These are phyloP conservation scores for Eudorina sp. DNA, from an alignment of 139 green algal species.

Conservation along the genomic window DNA sequence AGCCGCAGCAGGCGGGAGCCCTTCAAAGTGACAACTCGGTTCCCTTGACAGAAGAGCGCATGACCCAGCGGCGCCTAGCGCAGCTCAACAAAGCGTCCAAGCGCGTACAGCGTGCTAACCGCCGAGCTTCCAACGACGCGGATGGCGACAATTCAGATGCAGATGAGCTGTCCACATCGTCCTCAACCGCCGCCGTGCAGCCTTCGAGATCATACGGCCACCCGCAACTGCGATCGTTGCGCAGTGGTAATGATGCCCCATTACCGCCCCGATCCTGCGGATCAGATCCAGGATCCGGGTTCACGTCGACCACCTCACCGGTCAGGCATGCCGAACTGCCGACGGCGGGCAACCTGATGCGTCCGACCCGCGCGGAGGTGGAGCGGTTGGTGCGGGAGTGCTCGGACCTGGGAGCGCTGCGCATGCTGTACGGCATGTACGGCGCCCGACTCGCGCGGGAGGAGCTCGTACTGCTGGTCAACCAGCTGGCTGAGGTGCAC, in stretches of 20 bases:
- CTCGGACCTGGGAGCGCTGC: constrained; percentile 9
- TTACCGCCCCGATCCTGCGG: too few relatives aligned
- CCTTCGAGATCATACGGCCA: background rate
- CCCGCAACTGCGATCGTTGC: background rate
- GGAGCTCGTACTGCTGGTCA: constrained; percentile 42
- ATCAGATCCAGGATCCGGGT: too few relatives aligned
- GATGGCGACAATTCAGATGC: background rate
- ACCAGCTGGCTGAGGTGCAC: constrained; percentile 24
- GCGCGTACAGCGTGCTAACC: background rate
- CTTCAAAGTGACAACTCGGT: too few relatives aligned
- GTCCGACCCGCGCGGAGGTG: background rate
- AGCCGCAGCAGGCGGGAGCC: too few relatives aligned
- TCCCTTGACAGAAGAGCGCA: background rate
- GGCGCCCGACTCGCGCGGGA: background rate
- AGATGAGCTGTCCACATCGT: background rate
- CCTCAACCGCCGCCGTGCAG: background rate
- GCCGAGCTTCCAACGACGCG: background rate
- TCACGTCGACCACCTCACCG: background rate
- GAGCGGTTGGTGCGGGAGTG: background rate
- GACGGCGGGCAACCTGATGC: background rate
- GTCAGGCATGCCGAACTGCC: background rate
- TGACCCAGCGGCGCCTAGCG: constrained; percentile 1
- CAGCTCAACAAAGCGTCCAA: background rate
- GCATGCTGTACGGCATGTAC: constrained; percentile 22
- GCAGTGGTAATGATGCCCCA: too few relatives aligned